A percentile compares a stretch with the other conserved stretches of the same genome.
Conservation (phyloP, 768 basidiomycete species). For the Agaricus blazei region DNA sequence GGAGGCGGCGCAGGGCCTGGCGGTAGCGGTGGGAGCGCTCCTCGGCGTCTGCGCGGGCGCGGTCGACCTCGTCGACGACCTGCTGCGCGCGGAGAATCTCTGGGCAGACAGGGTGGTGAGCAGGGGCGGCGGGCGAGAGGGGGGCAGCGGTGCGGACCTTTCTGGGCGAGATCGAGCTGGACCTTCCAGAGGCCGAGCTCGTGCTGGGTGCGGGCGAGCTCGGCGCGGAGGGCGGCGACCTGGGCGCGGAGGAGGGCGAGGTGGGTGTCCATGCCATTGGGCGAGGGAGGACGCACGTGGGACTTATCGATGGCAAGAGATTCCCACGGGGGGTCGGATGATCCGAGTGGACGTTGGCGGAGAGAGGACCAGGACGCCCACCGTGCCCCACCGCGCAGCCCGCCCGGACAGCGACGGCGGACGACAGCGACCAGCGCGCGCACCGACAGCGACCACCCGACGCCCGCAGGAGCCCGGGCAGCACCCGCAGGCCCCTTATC, state of each 20-base stretch:
- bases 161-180: slow-evolving; percentile 54
- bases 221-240: slow-evolving; percentile 26
- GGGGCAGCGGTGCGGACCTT: slow-evolving; percentile 21
- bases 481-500: too few relatives aligned
- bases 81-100: slow-evolving; percentile 54
- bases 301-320: slow-evolving; percentile 4
- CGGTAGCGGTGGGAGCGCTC: slow-evolving; percentile 39
- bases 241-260: slow-evolving; percentile 21
- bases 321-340: slow-evolving; percentile 8
- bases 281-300: neutral
- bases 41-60: slow-evolving; percentile 45
- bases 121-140: too few relatives aligned
- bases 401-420: neutral
- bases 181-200: slow-evolving; percentile 54
- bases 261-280: too few relatives aligned
- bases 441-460: too few relatives aligned
- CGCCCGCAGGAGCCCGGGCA: too few relatives aligned
- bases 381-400: neutral
- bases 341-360: neutral
- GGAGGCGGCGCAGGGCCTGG: slow-evolving; percentile 38
- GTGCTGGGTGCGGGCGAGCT: slow-evolving; percentile 29
- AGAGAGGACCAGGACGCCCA: neutral
- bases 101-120: neutral
- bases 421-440: too few relatives aligned
- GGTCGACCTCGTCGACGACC: slow-evolving; percentile 42